These are phyloP conservation scores for Hypholoma sublateritium DNA, from an alignment of 768 basidiomycete genomes.

Conservation along the genomic window DNA sequence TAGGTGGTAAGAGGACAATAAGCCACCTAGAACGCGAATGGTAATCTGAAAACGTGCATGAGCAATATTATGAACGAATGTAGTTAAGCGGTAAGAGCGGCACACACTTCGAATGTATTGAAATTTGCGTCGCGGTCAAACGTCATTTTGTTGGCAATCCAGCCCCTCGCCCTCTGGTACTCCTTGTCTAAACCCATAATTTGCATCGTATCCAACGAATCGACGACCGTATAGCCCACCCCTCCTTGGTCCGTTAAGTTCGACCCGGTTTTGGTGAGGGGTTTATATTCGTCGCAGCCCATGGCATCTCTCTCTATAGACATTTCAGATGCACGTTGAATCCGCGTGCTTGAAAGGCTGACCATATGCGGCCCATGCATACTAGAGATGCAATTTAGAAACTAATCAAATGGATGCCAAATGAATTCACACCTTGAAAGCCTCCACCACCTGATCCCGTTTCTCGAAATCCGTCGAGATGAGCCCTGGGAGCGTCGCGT, in stretches of 20 bases:
- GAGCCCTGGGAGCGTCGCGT: neutral
- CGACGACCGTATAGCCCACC: constrained; percentile 89
- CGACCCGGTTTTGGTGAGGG: constrained; percentile 68
- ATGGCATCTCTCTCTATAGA: constrained; percentile 81
- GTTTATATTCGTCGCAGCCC: constrained; percentile 92
- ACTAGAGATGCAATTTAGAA: constrained; percentile 36
- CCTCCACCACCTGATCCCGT: constrained; percentile 68
- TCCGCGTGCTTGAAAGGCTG: constrained; percentile 14
- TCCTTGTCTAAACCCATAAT: constrained; percentile 85
- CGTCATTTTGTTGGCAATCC: constrained; percentile 67
- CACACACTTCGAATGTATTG: constrained; percentile 85
- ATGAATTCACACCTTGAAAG: constrained; percentile 65
- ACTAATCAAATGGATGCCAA: neutral
- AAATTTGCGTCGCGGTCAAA: constrained; percentile 83
- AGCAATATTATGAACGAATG: constrained; percentile 51
- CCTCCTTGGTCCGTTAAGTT: constrained; percentile 79
- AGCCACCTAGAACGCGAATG: constrained; percentile 88
- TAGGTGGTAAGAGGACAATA: constrained; percentile 86
- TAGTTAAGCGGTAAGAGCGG: constrained; percentile 48
- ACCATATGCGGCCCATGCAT: constrained; percentile 91
- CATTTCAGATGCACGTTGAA: neutral
- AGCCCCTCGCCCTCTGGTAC: constrained; percentile 74
- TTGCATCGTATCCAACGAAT: constrained; percentile 87
- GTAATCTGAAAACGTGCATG: constrained; percentile 63
- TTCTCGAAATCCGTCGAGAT: constrained; percentile 32